Evolutionary conservation across 73 alveolate genomes (phyloP), one percentile per base, ranked within the genome.

Genomic region (Durusdinium trenchii): DNA sequence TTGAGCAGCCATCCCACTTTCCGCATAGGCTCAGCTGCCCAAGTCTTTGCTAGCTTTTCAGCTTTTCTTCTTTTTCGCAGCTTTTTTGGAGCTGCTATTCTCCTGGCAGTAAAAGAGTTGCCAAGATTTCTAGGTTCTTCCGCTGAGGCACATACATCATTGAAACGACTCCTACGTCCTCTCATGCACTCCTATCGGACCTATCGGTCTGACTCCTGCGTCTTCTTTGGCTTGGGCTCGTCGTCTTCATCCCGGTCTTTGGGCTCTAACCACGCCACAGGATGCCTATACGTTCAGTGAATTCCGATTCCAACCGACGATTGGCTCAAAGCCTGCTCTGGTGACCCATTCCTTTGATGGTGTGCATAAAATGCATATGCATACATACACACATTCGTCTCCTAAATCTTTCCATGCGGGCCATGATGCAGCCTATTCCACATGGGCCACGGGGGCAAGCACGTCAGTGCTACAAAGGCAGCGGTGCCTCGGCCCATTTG

Each of bases 361-460:
- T n/a, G n/a, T n/a, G n/a, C n/a, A 7, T 12, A 16, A 67, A 67
- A 67, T 35, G 10, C 82, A 67, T 23, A 67, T 35, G 69, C 12
- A 57, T 16, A 57, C 12, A 23, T 12, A 23, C 69, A 57, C 69
- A 23, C 32, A 57, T 16, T 23, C 69, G 69, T 57, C 69, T 57
- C 69, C 69, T 23, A 57, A 57, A 57, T 57, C 32, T 57, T 23
- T 57, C 69, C 69, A 57, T 57, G 69, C 23, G 30, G 30, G n/a
- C 18, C 7, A 60, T 36, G 10, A n/a, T n/a, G 69, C 5, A 10
- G 75, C 98, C 98, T 67, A 78, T 91, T 91, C 98, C 98, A 91
- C 98, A 91, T 91, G 75, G 98, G 98, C 98, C 98, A 91, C 23
- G 98, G 98, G 28, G 98, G 98, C 78, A 91, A n/a, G 98, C 98